phyloP scores from a whole-genome alignment of 345 rosid genomes.

The Citrus glauca region DNA sequence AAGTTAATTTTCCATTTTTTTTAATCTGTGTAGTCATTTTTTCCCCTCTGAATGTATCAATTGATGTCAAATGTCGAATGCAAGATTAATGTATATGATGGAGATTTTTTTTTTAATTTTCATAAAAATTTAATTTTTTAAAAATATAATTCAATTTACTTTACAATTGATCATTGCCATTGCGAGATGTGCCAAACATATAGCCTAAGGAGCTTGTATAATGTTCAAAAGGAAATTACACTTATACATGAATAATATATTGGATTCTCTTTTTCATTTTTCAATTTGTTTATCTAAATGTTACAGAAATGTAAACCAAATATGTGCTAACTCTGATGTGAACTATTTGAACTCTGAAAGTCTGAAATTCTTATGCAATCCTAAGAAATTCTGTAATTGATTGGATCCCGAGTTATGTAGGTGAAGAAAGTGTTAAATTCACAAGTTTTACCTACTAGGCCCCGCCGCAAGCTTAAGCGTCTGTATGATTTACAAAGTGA shows the following conservation, averaged over 20 bases:
- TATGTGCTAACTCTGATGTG: background rate
- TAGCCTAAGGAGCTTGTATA: background rate
- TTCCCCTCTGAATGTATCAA: background rate
- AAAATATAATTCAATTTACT: background rate
- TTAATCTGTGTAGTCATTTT: background rate
- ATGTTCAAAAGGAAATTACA: background rate
- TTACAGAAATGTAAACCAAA: background rate
- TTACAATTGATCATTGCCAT: background rate
- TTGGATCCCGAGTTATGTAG: background rate
- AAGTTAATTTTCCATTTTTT: background rate
- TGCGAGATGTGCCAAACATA: background rate
- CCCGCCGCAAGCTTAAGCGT: background rate
- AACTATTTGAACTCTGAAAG: background rate
- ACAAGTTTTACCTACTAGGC: background rate
- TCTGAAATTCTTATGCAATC: background rate
- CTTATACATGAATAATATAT: no score
- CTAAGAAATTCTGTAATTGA: background rate
- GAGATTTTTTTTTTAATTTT: background rate
- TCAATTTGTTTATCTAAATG: background rate
- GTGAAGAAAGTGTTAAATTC: background rate
- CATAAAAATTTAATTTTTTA: background rate
- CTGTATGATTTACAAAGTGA: background rate
- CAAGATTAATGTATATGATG: background rate
- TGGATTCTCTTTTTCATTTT: background rate
- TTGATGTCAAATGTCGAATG: background rate